Base-by-base conservation (phyloP, 169 alveolate genomes). In the Ichthyophthirius multifiliis region DNA sequence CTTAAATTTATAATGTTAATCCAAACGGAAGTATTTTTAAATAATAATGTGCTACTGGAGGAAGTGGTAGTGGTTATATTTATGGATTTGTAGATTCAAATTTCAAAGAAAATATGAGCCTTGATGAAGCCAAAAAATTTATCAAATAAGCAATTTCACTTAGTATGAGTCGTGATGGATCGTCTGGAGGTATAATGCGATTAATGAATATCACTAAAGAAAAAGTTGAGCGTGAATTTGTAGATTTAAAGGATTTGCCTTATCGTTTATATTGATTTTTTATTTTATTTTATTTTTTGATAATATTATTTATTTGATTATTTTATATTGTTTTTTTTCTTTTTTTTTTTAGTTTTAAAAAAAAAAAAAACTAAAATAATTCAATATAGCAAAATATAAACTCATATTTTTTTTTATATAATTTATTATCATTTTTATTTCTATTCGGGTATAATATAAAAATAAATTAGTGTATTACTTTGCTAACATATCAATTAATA, bases 151-250 rank as follows among this genome's bases (percentile, higher is more conserved):
- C 93, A 20, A 88, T 94, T 63, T 80, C 94, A 20, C 87, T 88
- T 5, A 95, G 96, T 23, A 84, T 86, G 83, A 88, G 82, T 74
- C 89, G 97, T 85, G 97, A 94, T 87, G 90, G 91, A 18, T 39
- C 86, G 20, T 87, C 94, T 45, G 96, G 96, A 31, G 97, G 97
- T 12, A 74, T 76, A 23, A 86, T 90, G 35, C 88, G 97, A 90
- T 37, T 89, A 43, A 65, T 89, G 2, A 92, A 87, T 83, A 90
- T 91, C 41, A 91, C 93, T 12, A 88, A 92, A 67, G 96, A 91
- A 65, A 86, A 89, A 44, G 81, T 89, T 31, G 77, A 74, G 23
- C 86, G 96, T 84, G 94, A 94, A 43, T 94, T 80, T 74, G 65
- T 90, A 44, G 91, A 93, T 65, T 90, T 87, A 63, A 75, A 84